phyloP scores from a whole-genome alignment of 1,284 basidiomycete genomes.

The Cryptococcus sp. region DNA sequence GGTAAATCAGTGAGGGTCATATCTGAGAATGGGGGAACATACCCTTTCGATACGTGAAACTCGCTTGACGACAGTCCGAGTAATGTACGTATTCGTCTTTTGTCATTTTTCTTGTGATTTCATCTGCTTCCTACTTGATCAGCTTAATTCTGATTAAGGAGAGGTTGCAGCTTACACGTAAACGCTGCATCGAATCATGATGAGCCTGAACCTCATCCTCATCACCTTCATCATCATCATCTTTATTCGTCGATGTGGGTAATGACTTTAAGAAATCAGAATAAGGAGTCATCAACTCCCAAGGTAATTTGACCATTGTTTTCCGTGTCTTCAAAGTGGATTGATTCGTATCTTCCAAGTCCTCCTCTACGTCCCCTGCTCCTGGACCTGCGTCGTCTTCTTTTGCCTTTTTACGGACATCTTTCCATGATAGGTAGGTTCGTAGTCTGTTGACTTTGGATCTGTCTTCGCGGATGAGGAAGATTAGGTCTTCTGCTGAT shows the following conservation, averaged over 20 bases:
- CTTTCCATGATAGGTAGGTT: conserved; percentile 97
- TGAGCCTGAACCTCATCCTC: conserved; percentile 96
- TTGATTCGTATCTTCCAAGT: conserved; percentile 59
- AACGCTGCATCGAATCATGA: conserved; percentile 81
- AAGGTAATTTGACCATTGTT: conserved; percentile 90
- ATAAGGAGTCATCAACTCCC: conserved; percentile 91
- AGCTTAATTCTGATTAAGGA: conserved; percentile 1
- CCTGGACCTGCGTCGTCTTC: conserved; percentile 55
- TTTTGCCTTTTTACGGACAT: conserved; percentile 92
- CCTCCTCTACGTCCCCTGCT: conserved; percentile 68
- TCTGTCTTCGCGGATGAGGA: conserved; percentile 89
- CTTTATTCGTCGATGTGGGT: conserved; percentile 48
- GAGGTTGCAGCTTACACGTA: conserved; percentile 56
- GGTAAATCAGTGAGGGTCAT: conserved; percentile 4
- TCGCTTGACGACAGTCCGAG: conserved; percentile 93
- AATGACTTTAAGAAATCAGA: conserved; percentile 65
- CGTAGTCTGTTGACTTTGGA: conserved; percentile 89
- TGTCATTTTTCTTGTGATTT: conserved; percentile 92
- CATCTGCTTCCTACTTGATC: conserved; percentile 73
- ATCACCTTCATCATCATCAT: conserved; percentile 89
- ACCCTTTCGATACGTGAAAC: conserved; percentile 96
- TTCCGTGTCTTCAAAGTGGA: conserved; percentile 79
- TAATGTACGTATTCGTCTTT: conserved; percentile 96
- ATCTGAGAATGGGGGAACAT: conserved; percentile 12
- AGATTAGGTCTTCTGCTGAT: conserved; percentile 91